Evolutionary conservation across 257 asterid genomes (phyloP).

Genomic region (Cinchona pubescens): DNA sequence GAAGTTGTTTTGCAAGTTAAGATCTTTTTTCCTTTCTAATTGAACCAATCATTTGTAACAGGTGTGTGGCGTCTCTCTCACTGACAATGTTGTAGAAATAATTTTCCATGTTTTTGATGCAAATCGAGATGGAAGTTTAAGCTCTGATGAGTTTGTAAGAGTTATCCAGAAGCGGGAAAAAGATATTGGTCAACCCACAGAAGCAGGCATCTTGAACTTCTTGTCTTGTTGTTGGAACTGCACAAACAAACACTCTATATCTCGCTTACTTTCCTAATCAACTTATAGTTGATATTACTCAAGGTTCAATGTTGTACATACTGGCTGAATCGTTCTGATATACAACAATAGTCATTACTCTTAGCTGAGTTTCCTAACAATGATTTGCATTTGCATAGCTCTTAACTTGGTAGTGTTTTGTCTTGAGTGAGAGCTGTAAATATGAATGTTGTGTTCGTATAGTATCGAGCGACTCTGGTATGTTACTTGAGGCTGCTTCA

Average conservation of each 20-base stretch:
- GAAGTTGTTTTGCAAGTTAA: not conserved
- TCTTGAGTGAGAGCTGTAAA: not conserved
- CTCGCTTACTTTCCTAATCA: conserved; percentile 39
- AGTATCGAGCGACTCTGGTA: too few relatives aligned
- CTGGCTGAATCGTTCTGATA: not conserved
- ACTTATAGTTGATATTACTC: conserved; percentile 5
- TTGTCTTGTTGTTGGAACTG: conserved; percentile 59
- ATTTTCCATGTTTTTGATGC: conserved; percentile 74
- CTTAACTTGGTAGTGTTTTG: not conserved
- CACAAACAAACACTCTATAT: conserved; percentile 31
- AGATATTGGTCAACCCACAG: conserved; percentile 71
- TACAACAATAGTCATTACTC: not conserved
- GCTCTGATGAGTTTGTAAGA: conserved; percentile 66
- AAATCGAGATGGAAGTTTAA: conserved; percentile 66
- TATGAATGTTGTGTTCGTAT: not conserved
- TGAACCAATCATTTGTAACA: conserved; percentile 26
- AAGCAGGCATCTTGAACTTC: conserved; percentile 67
- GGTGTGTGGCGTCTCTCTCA: conserved; percentile 72
- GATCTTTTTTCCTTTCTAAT: not conserved
- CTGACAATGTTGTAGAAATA: conserved; percentile 56
- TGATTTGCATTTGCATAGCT: not conserved
- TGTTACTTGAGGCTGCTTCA: too few relatives aligned
- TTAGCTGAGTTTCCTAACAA: too few relatives aligned
- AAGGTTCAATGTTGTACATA: not conserved
- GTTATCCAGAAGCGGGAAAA: conserved; percentile 68